These are phyloP conservation scores for Macadamia tetraphylla DNA, from an alignment of 164 flowering plant genomes.

Conservation along the genomic window DNA sequence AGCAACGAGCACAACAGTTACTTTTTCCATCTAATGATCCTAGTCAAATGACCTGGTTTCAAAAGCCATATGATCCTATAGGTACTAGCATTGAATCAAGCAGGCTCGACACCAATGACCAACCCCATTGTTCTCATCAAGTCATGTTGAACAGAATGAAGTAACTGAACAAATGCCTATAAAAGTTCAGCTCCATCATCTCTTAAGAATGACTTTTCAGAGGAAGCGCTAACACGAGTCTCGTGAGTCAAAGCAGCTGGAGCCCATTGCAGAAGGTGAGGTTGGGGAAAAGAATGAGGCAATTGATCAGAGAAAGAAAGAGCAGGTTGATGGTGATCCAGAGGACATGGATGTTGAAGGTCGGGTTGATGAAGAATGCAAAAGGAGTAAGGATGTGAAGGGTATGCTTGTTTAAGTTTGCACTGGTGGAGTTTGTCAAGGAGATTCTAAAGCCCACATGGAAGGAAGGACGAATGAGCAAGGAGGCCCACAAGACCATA, in stretches of 20 bases:
- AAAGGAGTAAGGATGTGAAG: slow-evolving; percentile 53
- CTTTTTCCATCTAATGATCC: slow-evolving; percentile 15
- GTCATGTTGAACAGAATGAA: slow-evolving; percentile 15
- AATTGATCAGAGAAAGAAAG: slow-evolving; percentile 12
- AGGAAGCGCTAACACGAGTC: slow-evolving; percentile 12
- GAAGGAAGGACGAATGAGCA: slow-evolving; percentile 86
- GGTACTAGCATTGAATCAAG: slow-evolving; percentile 28
- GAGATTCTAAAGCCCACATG: slow-evolving; percentile 84
- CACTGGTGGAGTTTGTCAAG: slow-evolving; percentile 76
- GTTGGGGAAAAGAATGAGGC: slow-evolving; percentile 5
- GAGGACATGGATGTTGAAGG: slow-evolving; percentile 29
- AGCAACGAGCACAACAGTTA: slow-evolving; percentile 14
- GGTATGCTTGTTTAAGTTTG: slow-evolving; percentile 62
- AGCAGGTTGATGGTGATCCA: slow-evolving; percentile 20
- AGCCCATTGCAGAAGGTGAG: slow-evolving; percentile 12
- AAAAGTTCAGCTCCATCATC: slow-evolving; percentile 14
- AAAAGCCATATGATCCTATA: slow-evolving; percentile 33
- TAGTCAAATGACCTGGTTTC: slow-evolving; percentile 16
- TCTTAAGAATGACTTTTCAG: slow-evolving; percentile 8
- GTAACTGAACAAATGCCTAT: slow-evolving; percentile 9
- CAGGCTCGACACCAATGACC: slow-evolving; percentile 10
- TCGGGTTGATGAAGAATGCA: slow-evolving; percentile 20
- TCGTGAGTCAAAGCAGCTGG: slow-evolving; percentile 11
- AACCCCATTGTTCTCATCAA: slow-evolving; percentile 4
- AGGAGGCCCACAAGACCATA: slow-evolving; percentile 74